Percentiles rank a stretch among this genome's conserved stretches.
These are phyloP conservation scores for Ascocoryne sarcoides DNA, from an alignment of 2,329 filamentous ascomycete species.

Conservation along the genomic window DNA sequence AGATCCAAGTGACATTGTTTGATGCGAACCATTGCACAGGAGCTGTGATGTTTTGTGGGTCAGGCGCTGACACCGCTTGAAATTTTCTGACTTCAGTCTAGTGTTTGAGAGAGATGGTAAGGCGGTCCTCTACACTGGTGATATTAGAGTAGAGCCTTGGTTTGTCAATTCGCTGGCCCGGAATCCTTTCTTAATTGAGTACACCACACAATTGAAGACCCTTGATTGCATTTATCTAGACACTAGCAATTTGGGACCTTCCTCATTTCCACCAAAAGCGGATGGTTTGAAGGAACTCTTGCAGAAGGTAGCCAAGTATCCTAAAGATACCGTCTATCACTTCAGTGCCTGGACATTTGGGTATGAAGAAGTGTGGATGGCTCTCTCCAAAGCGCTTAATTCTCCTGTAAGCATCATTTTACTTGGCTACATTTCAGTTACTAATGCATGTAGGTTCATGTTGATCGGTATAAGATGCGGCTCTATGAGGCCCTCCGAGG, in stretches of 20 bases:
- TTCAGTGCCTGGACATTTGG: slow-evolving; percentile 87
- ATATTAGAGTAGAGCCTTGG: slow-evolving; percentile 79
- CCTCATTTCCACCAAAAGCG: slow-evolving; percentile 52
- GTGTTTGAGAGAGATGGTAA: slow-evolving; percentile 66
- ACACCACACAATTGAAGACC: slow-evolving; percentile 53
- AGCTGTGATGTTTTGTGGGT: slow-evolving; percentile 74
- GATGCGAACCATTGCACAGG: slow-evolving; percentile 91
- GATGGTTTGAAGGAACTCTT: slow-evolving; percentile 70
- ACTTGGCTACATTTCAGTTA: too few species aligned
- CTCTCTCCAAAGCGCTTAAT: slow-evolving; percentile 60
- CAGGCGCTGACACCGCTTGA: neutral
- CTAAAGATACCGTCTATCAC: slow-evolving; percentile 69
- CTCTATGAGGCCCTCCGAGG: slow-evolving; percentile 59
- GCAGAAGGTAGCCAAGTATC: slow-evolving; percentile 57
- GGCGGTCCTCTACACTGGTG: slow-evolving; percentile 79
- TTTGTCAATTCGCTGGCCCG: slow-evolving; percentile 68
- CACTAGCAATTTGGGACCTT: slow-evolving; percentile 57
- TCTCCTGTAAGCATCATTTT: slow-evolving; percentile 50
- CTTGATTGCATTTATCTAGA: slow-evolving; percentile 84
- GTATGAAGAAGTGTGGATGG: slow-evolving; percentile 88
- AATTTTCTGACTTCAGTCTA: slow-evolving; percentile 1
- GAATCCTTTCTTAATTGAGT: slow-evolving; percentile 67
- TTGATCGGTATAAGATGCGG: slow-evolving; percentile 70
- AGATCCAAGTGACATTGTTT: slow-evolving; percentile 74
- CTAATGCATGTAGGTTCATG: slow-evolving; percentile 69